A percentile compares a stretch with the other conserved stretches of the same genome.
Evolutionary conservation across 148 eudicot species (phyloP).

Genomic region (Nepenthes gracilis): DNA sequence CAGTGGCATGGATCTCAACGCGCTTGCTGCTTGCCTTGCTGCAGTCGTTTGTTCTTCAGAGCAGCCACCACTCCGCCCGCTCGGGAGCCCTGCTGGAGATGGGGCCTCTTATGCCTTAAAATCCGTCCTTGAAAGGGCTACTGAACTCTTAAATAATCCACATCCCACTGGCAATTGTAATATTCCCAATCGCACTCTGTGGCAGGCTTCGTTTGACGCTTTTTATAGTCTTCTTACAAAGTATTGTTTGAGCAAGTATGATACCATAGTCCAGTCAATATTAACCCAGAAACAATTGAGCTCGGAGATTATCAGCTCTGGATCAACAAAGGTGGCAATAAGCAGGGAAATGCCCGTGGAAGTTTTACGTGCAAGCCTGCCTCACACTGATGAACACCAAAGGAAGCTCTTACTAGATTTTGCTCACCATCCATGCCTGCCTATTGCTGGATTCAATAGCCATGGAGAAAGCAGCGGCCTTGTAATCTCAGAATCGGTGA

Average conservation of each 20-base stretch:
- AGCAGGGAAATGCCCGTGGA: slow-evolving; percentile 93
- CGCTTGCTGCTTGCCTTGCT: slow-evolving; percentile 84
- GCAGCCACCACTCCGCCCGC: slow-evolving; percentile 80
- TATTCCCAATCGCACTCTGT: slow-evolving; percentile 43
- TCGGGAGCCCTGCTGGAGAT: slow-evolving; percentile 80
- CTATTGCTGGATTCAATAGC: slow-evolving; percentile 45
- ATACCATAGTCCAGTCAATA: slow-evolving; percentile 43
- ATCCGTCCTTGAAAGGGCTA: slow-evolving; percentile 71
- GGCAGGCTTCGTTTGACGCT: slow-evolving; percentile 93
- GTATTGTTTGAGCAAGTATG: slow-evolving; percentile 79
- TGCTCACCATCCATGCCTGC: slow-evolving; percentile 59
- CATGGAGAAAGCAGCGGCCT: slow-evolving; percentile 16
- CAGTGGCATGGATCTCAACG: slow-evolving; percentile 67
- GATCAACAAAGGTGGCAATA: slow-evolving; percentile 45
- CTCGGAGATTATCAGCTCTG: slow-evolving; percentile 27
- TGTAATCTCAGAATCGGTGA: neutral
- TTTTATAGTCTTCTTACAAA: slow-evolving; percentile 64
- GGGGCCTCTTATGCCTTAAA: slow-evolving; percentile 65
- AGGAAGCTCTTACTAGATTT: slow-evolving; percentile 65
- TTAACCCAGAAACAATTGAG: slow-evolving; percentile 29
- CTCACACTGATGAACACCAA: slow-evolving; percentile 77
- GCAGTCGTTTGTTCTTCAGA: slow-evolving; percentile 89
- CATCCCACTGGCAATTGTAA: slow-evolving; percentile 25
- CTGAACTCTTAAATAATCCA: slow-evolving; percentile 52
- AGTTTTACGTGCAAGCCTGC: slow-evolving; percentile 81